These are phyloP conservation scores for Podospora comata DNA, from an alignment of 495 filamentous ascomycete genomes.

Conservation along the genomic window DNA sequence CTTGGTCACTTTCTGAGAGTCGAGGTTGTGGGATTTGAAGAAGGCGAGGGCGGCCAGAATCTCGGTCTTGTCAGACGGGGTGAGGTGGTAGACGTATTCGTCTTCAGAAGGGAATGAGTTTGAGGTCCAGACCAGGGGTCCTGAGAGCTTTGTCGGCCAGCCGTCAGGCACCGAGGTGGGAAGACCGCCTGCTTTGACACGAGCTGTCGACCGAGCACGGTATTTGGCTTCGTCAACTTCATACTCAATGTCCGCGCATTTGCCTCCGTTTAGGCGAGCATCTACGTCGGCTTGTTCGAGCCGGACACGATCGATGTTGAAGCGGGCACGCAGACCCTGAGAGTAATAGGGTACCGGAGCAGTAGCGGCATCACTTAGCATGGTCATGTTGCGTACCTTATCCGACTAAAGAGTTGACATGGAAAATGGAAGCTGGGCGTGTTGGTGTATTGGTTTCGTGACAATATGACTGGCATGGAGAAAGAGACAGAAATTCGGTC, in stretches of 20 bases:
- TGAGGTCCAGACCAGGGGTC: conserved; percentile 24
- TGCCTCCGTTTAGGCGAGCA: not conserved
- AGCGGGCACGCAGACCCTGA: conserved; percentile 27
- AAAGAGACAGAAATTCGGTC: no score
- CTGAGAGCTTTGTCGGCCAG: conserved; percentile 25
- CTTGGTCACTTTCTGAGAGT: conserved; percentile 24
- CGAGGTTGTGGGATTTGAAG: conserved; percentile 24
- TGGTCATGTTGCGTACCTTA: not conserved
- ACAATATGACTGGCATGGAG: not conserved
- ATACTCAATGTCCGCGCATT: conserved; percentile 27
- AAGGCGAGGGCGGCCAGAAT: conserved; percentile 19
- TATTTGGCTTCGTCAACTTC: conserved; percentile 27
- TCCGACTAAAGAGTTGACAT: not conserved
- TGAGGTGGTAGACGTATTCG: conserved; percentile 28
- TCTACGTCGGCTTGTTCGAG: conserved; percentile 23
- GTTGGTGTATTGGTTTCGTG: no score
- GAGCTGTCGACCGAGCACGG: conserved; percentile 19
- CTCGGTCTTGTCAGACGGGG: conserved; percentile 23
- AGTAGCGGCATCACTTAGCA: not conserved
- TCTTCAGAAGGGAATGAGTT: conserved; percentile 23
- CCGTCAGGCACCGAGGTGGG: conserved; percentile 22
- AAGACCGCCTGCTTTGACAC: conserved; percentile 24
- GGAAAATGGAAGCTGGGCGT: no score
- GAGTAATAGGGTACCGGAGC: conserved; percentile 23
- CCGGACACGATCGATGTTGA: conserved; percentile 25